A percentile compares a stretch with the other conserved stretches of the same genome.
Conservation (phyloP, 768 basidiomycete genomes). For the Mycena sanguinolenta region DNA sequence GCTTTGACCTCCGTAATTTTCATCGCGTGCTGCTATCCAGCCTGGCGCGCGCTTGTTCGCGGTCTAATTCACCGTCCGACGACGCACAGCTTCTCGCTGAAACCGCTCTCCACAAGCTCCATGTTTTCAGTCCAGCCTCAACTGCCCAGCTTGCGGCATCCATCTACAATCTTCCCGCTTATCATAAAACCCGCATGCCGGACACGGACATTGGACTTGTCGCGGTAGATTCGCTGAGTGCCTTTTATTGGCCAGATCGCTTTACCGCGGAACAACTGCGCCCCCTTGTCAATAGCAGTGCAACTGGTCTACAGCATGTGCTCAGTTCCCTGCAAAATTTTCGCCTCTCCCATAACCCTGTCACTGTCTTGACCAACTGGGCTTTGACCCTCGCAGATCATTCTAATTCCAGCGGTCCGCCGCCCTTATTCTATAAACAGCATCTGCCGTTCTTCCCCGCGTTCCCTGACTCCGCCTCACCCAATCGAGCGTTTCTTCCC, state of each 20-base stretch:
- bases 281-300: conserved; percentile 32
- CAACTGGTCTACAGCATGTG: conserved; percentile 60
- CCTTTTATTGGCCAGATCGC: conserved; percentile 85
- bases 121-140: conserved; percentile 78
- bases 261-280: conserved; percentile 70
- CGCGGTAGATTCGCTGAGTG: conserved; percentile 80
- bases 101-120: conserved; percentile 65
- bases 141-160: conserved; percentile 78
- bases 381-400: conserved; percentile 53
- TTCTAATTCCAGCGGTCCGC: conserved; percentile 45
- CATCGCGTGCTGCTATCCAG: conserved; percentile 64
- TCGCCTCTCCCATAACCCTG: conserved; percentile 61
- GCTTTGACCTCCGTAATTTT: conserved; percentile 72
- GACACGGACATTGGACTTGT: conserved; percentile 73
- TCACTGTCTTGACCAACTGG: conserved; percentile 76
- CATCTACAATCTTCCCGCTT: conserved; percentile 67
- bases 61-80: conserved; percentile 36
- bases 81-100: conserved; percentile 47
- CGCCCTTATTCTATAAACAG: conserved; percentile 58
- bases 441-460: conserved; percentile 64
- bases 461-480: conserved; percentile 39
- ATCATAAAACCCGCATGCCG: conserved; percentile 63
- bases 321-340: conserved; percentile 62
- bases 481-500: conserved; percentile 27
- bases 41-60: conserved; percentile 50